Percentiles rank a stretch among this genome's conserved stretches.
Conservation (phyloP, 2,329 filamentous ascomycete genomes). For the Arachnomyces sp. region DNA sequence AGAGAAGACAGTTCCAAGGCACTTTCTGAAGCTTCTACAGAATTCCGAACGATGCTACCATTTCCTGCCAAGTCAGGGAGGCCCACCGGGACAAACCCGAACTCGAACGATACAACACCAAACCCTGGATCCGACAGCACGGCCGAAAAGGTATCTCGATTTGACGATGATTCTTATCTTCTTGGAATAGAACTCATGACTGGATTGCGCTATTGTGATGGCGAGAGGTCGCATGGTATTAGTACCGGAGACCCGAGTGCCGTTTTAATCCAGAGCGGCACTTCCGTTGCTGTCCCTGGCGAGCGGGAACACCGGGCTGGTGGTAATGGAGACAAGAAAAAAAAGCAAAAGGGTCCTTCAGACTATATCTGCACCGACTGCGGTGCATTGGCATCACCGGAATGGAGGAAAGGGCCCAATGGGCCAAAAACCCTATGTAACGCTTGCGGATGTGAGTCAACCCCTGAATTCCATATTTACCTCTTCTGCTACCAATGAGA, state of each 20-base stretch:
- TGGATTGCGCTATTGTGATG: conserved; percentile 77
- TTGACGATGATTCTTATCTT: conserved; percentile 67
- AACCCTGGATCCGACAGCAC: too few species aligned
- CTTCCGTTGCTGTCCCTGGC: conserved; percentile 72
- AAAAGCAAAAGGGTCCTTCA: conserved; percentile 72
- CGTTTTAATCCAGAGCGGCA: conserved; percentile 74
- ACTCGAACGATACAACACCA: too few species aligned
- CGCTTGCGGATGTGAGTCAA: conserved; percentile 69
- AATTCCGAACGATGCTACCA: too few species aligned
- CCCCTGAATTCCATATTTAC: conserved; percentile 1
- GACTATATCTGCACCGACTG: conserved; percentile 96
- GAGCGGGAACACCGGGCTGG: conserved; percentile 56
- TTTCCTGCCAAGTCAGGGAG: too few species aligned
- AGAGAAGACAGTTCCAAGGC: too few species aligned
- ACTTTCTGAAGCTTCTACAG: too few species aligned
- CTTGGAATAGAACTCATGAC: conserved; percentile 93
- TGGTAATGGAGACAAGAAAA: conserved; percentile 62
- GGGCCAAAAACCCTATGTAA: conserved; percentile 95
- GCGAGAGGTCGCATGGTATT: conserved; percentile 79
- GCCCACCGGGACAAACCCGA: too few species aligned
- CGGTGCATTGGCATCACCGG: conserved; percentile 86
- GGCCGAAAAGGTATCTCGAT: conserved; percentile 77
- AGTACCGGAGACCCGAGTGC: conserved; percentile 79
- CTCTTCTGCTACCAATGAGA: conserved; percentile 1
- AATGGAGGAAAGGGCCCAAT: conserved; percentile 90